Conservation (phyloP, 129 eudicot species). For the Flaveria trinervia region DNA sequence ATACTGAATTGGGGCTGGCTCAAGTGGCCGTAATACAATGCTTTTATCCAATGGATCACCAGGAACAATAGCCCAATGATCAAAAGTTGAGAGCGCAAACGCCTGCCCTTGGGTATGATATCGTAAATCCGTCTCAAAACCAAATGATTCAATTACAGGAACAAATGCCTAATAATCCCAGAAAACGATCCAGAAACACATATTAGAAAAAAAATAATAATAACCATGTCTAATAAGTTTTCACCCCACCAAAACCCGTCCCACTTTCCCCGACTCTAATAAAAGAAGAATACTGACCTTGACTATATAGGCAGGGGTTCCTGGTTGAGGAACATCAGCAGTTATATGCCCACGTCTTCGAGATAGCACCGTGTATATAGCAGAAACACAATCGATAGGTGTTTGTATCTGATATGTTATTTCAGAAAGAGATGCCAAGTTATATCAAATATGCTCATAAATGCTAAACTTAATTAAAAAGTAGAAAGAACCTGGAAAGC, state of each 20-base stretch:
- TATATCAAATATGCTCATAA: conserved; percentile 11
- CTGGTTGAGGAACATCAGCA: conserved; percentile 98
- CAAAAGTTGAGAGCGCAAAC: conserved; percentile 75
- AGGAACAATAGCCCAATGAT: conserved; percentile 98
- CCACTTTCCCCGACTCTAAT: background rate
- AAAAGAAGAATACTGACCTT: conserved; percentile 56
- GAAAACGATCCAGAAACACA: background rate
- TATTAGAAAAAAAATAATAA: background rate
- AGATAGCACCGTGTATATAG: conserved; percentile 90
- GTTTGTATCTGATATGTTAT: conserved; percentile 78
- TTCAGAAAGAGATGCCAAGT: background rate
- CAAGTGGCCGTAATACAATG: conserved; percentile 86
- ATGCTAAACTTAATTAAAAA: background rate
- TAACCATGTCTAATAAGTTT: background rate
- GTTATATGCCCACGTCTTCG: conserved; percentile 98
- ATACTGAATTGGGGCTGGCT: conserved; percentile 95
- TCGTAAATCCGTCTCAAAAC: conserved; percentile 93
- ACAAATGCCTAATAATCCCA: conserved; percentile 66
- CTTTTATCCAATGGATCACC: conserved; percentile 96
- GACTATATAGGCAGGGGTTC: conserved; percentile 96
- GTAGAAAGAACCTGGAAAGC: background rate
- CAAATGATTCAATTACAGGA: conserved; percentile 96
- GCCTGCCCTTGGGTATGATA: conserved; percentile 99
- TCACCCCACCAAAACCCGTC: background rate
- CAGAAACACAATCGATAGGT: conserved; percentile 93